Base-by-base conservation (phyloP, 805 yeast species). In the Komagataella kurtzmanii region DNA sequence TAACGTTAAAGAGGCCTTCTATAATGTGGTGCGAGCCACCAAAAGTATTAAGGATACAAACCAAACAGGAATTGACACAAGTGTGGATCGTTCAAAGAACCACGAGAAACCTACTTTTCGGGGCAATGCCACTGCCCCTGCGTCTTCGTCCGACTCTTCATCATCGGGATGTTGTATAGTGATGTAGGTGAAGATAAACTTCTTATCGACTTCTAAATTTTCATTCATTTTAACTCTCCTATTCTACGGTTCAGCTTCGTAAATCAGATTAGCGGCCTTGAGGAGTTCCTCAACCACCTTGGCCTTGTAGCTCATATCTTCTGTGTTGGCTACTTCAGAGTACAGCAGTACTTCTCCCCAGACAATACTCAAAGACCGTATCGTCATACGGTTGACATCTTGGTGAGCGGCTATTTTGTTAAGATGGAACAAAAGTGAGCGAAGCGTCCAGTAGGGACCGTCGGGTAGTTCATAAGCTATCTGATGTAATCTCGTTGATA, bases 311-410 rank as follows among this genome's bases (percentile, higher is more conserved):
- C 83, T 83, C 70, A 86, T 79, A 60, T 81, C 96, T 56, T 82
- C 86, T 3, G 80, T 77, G 54, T 80, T 83, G 61, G 75, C 71
- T 21, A 78, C 76, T 53, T 77, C 79, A 58, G 80, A 85, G 49
- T 81, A 79, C 64, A 93, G 75, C 50, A 93, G 68, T 2, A 87
- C 86, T 17, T 96, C 96, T 0, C 97, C 97, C 99, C 99, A 93
- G 44, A 91, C 89, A 45, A 88, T 87, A 48, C 95, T 87, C 59
- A 93, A 66, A 54, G 85, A 83, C 60, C 83, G 83, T 53, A 82
- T 74, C 48, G 81, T 81, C 99, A 93, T 93, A 62, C 93, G 76
- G 63, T 89, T 88, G 43, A 67, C 58, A 18, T 73, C 73, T 59
- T 81, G 83, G 52, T 80, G 73, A 24, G 76, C 75, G 44, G 83